Evolutionary conservation across 805 yeast genomes (phyloP).

Genomic region (Komagataella populi): DNA sequence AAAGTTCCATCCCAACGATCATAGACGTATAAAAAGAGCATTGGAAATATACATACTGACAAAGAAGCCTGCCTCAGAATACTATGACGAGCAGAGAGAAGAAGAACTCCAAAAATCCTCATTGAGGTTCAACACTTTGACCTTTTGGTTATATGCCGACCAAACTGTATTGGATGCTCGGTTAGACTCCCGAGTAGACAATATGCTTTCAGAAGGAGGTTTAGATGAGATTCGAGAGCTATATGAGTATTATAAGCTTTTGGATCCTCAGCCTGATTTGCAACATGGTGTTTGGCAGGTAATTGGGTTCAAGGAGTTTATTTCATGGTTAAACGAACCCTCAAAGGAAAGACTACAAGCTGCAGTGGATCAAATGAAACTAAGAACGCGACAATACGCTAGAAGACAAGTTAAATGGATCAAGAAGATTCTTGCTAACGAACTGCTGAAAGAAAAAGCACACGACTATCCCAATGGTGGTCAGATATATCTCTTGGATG

Average conservation of each 20-base stretch:
- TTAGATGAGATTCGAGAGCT: constrained; percentile 53
- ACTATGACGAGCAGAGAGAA: constrained; percentile 47
- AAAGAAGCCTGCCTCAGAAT: constrained; percentile 53
- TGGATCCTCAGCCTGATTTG: constrained; percentile 28
- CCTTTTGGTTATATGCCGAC: constrained; percentile 76
- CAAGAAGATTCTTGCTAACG: constrained; percentile 50
- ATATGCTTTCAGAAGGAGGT: constrained; percentile 66
- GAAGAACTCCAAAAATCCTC: constrained; percentile 28
- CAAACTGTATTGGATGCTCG: constrained; percentile 42
- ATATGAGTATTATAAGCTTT: constrained; percentile 26
- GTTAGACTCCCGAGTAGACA: constrained; percentile 70
- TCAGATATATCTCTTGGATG: constrained; percentile 55
- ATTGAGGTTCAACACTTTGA: constrained; percentile 45
- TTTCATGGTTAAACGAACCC: constrained; percentile 30
- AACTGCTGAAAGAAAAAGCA: constrained; percentile 32
- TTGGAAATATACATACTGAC: constrained; percentile 65
- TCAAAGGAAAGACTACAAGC: constrained; percentile 13
- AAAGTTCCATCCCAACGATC: constrained; percentile 89
- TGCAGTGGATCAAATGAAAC: constrained; percentile 67
- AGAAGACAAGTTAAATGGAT: constrained; percentile 88
- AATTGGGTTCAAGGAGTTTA: constrained; percentile 82
- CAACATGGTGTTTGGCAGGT: constrained; percentile 87
- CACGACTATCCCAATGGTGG: constrained; percentile 45
- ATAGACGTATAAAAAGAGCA: constrained; percentile 65
- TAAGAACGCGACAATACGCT: constrained; percentile 77